A percentile compares a stretch with the other conserved stretches of the same genome.
phyloP scores from a whole-genome alignment of 306 rosid genomes.

The Acacia melanoxylon region DNA sequence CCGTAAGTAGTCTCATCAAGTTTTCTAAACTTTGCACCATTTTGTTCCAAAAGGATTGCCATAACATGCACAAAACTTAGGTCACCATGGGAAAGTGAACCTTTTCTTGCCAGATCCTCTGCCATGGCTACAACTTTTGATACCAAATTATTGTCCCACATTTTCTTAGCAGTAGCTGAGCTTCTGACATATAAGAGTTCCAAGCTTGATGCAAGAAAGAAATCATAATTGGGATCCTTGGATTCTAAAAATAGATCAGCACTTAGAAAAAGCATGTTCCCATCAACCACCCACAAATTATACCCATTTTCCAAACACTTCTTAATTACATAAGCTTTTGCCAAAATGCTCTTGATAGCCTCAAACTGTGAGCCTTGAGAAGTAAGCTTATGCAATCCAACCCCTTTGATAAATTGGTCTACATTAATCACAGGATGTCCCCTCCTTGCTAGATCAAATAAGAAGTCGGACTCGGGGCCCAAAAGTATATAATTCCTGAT shows the following conservation, averaged over 20 bases:
- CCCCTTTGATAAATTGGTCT: conserved; percentile 54
- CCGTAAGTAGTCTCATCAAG: conserved; percentile 43
- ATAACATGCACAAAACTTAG: conserved; percentile 47
- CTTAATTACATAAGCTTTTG: conserved; percentile 50
- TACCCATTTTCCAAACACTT: conserved; percentile 59
- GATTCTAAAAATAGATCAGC: conserved; percentile 39
- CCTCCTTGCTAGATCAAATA: conserved; percentile 78
- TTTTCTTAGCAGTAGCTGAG: conserved; percentile 50
- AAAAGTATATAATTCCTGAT: conserved; percentile 63
- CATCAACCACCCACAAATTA: conserved; percentile 62
- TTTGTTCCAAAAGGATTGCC: conserved; percentile 38
- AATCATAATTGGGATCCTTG: conserved; percentile 36
- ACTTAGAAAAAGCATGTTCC: conserved; percentile 58
- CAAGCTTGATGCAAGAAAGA: conserved; percentile 47
- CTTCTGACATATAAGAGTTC: conserved; percentile 58
- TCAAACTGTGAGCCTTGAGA: conserved; percentile 42
- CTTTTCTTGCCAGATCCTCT: conserved; percentile 46
- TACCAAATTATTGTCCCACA: conserved; percentile 46
- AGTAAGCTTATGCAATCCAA: conserved; percentile 45
- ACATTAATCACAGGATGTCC: conserved; percentile 70
- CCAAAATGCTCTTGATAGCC: conserved; percentile 47
- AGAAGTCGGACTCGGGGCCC: conserved; percentile 61
- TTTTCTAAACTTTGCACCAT: conserved; percentile 28
- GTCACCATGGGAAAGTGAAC: conserved; percentile 30
- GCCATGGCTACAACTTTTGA: conserved; percentile 40